These are phyloP conservation scores for Leccinum subtestaceum DNA, from an alignment of 768 basidiomycete species.

Conservation along the genomic window DNA sequence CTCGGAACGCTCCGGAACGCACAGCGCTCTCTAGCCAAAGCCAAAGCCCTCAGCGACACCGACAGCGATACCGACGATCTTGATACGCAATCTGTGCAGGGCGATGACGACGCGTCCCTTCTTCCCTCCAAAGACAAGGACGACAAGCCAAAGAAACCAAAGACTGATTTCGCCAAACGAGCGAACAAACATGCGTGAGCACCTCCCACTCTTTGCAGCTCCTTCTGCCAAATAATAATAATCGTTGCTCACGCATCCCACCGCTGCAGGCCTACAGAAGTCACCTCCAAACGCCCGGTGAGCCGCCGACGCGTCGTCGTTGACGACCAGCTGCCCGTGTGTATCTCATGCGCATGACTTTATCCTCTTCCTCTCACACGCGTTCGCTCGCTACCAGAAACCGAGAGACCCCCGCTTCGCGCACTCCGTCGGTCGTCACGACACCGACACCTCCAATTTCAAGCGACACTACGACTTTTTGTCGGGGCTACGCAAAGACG, in stretches of 20 bases:
- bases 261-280: conserved; percentile 63
- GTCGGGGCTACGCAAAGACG: conserved; percentile 56
- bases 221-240: neutral
- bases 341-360: conserved; percentile 21
- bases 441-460: conserved; percentile 59
- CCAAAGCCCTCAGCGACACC: conserved; percentile 36
- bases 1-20: conserved; percentile 65
- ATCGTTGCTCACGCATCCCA: neutral
- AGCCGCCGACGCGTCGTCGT: conserved; percentile 68
- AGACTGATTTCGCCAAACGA: conserved; percentile 55
- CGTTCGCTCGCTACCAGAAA: conserved; percentile 43
- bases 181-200: conserved; percentile 86
- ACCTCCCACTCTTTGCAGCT: neutral
- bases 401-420: conserved; percentile 87
- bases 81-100: conserved; percentile 12
- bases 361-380: neutral
- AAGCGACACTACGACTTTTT: conserved; percentile 74
- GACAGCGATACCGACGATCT: conserved; percentile 3
- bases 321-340: conserved; percentile 61
- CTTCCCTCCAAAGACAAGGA: conserved; percentile 24
- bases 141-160: conserved; percentile 29
- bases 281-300: conserved; percentile 84
- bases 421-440: conserved; percentile 65
- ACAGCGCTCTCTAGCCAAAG: conserved; percentile 51
- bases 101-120: conserved; percentile 5